Evolutionary conservation across 2,329 filamentous ascomycete genomes (phyloP).

Genomic region (Pseudogymnoascus sp.): DNA sequence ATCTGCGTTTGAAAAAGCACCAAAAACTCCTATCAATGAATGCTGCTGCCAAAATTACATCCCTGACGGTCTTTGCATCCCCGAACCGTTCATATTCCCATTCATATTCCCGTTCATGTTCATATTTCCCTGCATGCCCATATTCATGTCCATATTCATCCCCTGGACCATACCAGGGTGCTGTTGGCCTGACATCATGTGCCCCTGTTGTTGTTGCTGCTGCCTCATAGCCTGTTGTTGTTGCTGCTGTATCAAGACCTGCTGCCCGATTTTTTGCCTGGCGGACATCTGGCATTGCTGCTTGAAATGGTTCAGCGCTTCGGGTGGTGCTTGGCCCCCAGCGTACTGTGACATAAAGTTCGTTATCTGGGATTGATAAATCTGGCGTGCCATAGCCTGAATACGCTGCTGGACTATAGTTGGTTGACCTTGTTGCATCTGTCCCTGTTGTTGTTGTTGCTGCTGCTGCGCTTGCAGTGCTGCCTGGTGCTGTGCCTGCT

Average conservation of each 20-base stretch:
- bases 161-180: conserved; percentile 9
- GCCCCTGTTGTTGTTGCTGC: conserved; percentile 27
- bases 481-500: conserved; percentile 27
- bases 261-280: conserved; percentile 24
- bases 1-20: conserved; percentile 5
- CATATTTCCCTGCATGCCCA: conserved; percentile 18
- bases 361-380: conserved; percentile 26
- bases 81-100: conserved; percentile 8
- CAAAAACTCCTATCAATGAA: background rate
- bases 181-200: conserved; percentile 21
- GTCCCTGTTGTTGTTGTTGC: conserved; percentile 33
- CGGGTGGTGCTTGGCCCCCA: background rate
- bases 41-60: conserved; percentile 11
- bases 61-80: conserved; percentile 13
- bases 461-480: conserved; percentile 29
- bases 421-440: conserved; percentile 26
- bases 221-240: conserved; percentile 27
- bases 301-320: conserved; percentile 10
- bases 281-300: conserved; percentile 20
- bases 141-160: conserved; percentile 18
- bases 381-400: conserved; percentile 22
- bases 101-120: conserved; percentile 9
- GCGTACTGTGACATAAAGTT: conserved; percentile 30
- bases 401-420: conserved; percentile 2
- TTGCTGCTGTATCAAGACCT: conserved; percentile 28